phyloP scores from a whole-genome alignment of 1,139 yeast genomes.

The Wickerhamomyces sp. region DNA sequence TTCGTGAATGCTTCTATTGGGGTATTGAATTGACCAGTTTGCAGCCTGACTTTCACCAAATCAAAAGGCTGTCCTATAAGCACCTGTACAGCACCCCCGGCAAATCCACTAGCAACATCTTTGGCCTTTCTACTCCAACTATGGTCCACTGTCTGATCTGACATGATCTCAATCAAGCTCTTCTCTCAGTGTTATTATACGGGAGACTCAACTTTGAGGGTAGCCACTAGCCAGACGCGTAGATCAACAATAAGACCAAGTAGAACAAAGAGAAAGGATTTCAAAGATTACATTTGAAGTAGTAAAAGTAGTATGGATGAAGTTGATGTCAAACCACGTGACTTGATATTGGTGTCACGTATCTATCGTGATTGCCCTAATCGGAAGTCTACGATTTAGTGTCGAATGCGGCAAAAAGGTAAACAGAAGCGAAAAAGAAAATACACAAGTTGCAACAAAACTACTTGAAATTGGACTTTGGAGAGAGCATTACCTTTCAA shows the following conservation, averaged over 20 bases:
- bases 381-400: constrained; percentile 28
- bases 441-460: too few species aligned
- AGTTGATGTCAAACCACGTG: constrained; percentile 5
- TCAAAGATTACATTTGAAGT: not conserved
- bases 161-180: constrained; percentile 32
- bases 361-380: constrained; percentile 49
- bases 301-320: too few species aligned
- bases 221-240: too few species aligned
- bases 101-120: constrained; percentile 84
- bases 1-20: constrained; percentile 71
- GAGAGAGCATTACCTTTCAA: not conserved
- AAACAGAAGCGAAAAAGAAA: not conserved
- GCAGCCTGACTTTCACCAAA: constrained; percentile 86
- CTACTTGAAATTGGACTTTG: not conserved
- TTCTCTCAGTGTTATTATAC: too few species aligned
- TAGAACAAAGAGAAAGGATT: too few species aligned
- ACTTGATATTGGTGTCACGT: constrained; percentile 49
- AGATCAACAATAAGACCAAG: too few species aligned
- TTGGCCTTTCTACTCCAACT: constrained; percentile 51
- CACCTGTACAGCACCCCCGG: constrained; percentile 94
- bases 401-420: not conserved
- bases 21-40: constrained; percentile 72
- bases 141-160: constrained; percentile 39
- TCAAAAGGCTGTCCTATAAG: constrained; percentile 94
- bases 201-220: too few species aligned